Evolutionary conservation across 2,329 filamentous ascomycete species (phyloP).

Genomic region (Trichoderma sp.): DNA sequence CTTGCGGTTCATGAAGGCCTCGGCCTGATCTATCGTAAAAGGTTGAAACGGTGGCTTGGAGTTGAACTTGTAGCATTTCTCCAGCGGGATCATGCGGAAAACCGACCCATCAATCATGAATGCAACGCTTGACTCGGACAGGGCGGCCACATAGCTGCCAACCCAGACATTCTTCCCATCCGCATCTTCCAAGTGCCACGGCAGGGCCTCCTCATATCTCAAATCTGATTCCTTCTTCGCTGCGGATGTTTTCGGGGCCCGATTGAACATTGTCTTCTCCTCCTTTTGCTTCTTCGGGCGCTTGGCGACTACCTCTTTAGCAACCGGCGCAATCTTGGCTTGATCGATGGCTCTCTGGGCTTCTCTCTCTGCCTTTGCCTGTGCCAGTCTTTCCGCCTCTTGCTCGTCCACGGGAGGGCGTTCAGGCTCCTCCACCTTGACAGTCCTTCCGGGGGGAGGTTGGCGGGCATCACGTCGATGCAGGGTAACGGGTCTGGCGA

Average conservation of each 20-base stretch:
- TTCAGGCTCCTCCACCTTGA: constrained; percentile 59
- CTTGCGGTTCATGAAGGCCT: constrained; percentile 80
- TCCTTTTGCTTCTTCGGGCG: constrained; percentile 67
- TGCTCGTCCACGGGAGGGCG: constrained; percentile 55
- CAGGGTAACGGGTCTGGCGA: constrained; percentile 83
- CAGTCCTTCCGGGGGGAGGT: constrained; percentile 63
- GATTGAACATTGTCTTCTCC: constrained; percentile 85
- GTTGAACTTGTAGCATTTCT: constrained; percentile 93
- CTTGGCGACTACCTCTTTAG: constrained; percentile 58
- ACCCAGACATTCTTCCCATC: constrained; percentile 95
- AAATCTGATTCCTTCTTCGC: constrained; percentile 72
- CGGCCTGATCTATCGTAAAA: constrained; percentile 80
- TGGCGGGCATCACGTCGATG: constrained; percentile 85
- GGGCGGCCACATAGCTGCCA: constrained; percentile 83
- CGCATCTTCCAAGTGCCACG: constrained; percentile 96
- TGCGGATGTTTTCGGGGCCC: constrained; percentile 77
- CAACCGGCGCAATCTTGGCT: constrained; percentile 88
- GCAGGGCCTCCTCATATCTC: constrained; percentile 92
- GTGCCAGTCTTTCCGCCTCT: constrained; percentile 66
- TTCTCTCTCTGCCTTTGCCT: constrained; percentile 75
- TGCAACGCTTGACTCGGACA: constrained; percentile 84
- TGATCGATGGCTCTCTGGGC: constrained; percentile 84
- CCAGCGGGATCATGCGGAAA: constrained; percentile 85
- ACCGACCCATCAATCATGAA: constrained; percentile 69
- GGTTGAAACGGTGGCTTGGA: constrained; percentile 78